phyloP scores from a whole-genome alignment of 1,139 yeast genomes.

The Komagataea norvegica region DNA sequence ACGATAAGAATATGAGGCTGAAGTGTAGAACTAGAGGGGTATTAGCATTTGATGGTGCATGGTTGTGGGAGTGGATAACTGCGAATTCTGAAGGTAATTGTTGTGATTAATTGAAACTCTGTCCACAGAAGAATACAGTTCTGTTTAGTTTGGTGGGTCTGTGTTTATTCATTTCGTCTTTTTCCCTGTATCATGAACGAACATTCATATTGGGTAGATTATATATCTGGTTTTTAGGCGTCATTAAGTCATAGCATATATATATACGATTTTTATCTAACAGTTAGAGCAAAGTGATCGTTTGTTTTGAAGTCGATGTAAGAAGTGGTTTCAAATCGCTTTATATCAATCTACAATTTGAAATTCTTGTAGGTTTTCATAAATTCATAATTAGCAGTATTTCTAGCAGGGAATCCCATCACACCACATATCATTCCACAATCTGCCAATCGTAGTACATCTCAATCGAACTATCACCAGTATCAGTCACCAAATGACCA shows the following conservation, averaged over 20 bases:
- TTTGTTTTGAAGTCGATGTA: too few species aligned
- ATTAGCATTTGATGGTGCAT: conserved; percentile 52
- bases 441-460: conserved; percentile 22
- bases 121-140: background rate
- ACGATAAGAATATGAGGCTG: conserved; percentile 66
- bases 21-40: conserved; percentile 60
- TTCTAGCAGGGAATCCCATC: too few species aligned
- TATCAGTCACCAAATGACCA: conserved; percentile 5
- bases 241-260: background rate
- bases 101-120: conserved; percentile 10
- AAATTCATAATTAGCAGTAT: too few species aligned
- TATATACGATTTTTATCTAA: too few species aligned
- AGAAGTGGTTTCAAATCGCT: too few species aligned
- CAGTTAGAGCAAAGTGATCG: too few species aligned
- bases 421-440: background rate
- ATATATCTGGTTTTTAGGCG: too few species aligned
- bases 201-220: too few species aligned
- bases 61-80: conserved; percentile 55
- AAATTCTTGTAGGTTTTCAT: too few species aligned
- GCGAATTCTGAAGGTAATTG: conserved; percentile 28
- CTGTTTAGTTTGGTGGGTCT: background rate
- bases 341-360: too few species aligned
- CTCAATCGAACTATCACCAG: conserved; percentile 1
- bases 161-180: background rate
- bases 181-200: too few species aligned